These are phyloP conservation scores for Trichaptum fuscoviolaceum DNA, from an alignment of 768 basidiomycete genomes.

Conservation along the genomic window DNA sequence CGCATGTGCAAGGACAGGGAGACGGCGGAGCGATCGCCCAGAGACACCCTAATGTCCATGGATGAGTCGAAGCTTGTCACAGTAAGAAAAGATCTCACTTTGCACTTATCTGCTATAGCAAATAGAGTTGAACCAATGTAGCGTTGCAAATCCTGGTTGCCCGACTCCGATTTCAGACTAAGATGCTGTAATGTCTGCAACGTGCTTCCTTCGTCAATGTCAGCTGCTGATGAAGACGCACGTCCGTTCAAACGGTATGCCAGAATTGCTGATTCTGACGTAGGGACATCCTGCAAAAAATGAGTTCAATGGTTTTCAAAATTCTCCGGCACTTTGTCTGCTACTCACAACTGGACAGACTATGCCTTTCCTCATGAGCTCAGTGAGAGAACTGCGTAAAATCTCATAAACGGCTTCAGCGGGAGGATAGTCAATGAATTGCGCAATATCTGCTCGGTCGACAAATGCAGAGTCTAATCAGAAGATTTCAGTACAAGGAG, in stretches of 20 bases:
- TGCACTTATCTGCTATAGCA: conserved; percentile 69
- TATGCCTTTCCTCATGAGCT: conserved; percentile 72
- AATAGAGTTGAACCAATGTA: conserved; percentile 52
- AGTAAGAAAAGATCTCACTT: conserved; percentile 45
- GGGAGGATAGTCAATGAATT: conserved; percentile 89
- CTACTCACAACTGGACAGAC: conserved; percentile 55
- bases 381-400: conserved; percentile 71
- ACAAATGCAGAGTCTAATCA: conserved; percentile 85
- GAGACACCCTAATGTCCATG: conserved; percentile 59
- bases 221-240: not conserved
- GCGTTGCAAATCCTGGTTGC: not conserved
- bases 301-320: not conserved
- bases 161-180: not conserved
- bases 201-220: not conserved
- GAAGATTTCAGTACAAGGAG: conserved; percentile 2
- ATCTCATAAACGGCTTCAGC: conserved; percentile 93
- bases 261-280: conserved; percentile 43
- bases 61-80: conserved; percentile 4
- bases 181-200: not conserved
- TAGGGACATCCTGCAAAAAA: conserved; percentile 51
- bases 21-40: conserved; percentile 82
- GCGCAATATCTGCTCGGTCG: conserved; percentile 94
- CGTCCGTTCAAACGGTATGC: conserved; percentile 2
- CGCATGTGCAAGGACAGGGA: conserved; percentile 93
- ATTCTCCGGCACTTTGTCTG: not conserved